Evolutionary conservation across 495 filamentous ascomycete genomes (phyloP).

Genomic region (Talaromyces adpressus): DNA sequence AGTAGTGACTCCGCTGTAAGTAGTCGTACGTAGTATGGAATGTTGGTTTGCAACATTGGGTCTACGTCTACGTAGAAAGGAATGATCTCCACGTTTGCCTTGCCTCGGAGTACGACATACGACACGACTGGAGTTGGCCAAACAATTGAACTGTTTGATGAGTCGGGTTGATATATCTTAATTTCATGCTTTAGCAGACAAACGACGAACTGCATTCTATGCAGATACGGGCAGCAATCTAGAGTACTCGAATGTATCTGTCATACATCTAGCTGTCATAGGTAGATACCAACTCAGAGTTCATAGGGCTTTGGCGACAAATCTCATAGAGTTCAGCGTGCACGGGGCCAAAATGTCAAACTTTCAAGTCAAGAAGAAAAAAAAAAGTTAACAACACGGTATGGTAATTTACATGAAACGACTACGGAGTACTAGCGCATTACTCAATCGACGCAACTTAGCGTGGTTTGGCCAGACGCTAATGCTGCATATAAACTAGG

Average conservation of each 20-base stretch:
- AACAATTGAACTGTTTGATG: neutral
- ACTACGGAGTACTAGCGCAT: neutral
- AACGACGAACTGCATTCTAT: neutral
- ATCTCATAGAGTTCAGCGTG: neutral
- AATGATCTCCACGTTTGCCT: neutral
- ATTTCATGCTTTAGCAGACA: neutral
- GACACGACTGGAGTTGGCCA: neutral
- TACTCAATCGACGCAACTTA: neutral
- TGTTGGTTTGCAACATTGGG: neutral
- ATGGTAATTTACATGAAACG: neutral
- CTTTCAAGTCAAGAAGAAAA: neutral
- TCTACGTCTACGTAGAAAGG: neutral
- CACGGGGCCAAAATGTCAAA: neutral
- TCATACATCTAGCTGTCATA: neutral
- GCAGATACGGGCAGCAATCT: neutral
- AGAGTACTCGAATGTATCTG: neutral
- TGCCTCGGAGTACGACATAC: neutral
- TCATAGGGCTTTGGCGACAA: neutral
- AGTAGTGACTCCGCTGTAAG: neutral
- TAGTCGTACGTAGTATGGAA: neutral
- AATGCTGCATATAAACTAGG: neutral
- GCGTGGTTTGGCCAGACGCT: neutral
- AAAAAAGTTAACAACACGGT: neutral
- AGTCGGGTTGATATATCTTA: neutral
- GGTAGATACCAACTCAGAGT: neutral